A percentile compares a stretch with the other conserved stretches of the same genome.
phyloP scores from a whole-genome alignment of 2,329 filamentous ascomycete species.

The Furcasterigmium sp. region DNA sequence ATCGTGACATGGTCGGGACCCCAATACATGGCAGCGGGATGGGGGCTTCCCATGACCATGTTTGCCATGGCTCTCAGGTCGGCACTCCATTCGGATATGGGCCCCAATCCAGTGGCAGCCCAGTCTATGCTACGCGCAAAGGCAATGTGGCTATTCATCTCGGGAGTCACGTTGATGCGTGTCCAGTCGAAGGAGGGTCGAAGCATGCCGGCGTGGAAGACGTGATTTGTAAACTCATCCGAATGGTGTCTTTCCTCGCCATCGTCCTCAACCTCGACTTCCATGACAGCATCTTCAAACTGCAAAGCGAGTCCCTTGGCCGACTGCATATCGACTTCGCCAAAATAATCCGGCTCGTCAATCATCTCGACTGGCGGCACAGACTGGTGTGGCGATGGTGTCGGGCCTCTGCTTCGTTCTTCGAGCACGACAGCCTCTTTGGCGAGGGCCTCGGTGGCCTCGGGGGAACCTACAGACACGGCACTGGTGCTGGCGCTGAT shows the following conservation, averaged over 20 bases:
- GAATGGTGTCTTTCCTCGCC: conserved; percentile 23
- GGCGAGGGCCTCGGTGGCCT: conserved; percentile 31
- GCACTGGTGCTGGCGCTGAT: conserved; percentile 50
- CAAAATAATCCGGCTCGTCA: conserved; percentile 38
- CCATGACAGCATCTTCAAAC: conserved; percentile 11
- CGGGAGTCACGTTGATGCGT: conserved; percentile 56
- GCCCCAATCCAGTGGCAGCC: conserved; percentile 66
- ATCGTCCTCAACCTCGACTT: conserved; percentile 20
- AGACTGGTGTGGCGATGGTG: conserved; percentile 23
- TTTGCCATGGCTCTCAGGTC: conserved; percentile 76
- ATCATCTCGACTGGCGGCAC: conserved; percentile 26
- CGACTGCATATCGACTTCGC: conserved; percentile 18
- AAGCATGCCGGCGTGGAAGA: conserved; percentile 27
- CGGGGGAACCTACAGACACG: conserved; percentile 25
- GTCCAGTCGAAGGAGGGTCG: conserved; percentile 76
- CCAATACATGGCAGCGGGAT: conserved; percentile 77
- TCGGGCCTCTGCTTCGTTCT: conserved; percentile 26
- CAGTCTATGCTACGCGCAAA: conserved; percentile 71
- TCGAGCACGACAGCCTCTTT: conserved; percentile 27
- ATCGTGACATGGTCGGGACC: conserved; percentile 62
- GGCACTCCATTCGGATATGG: conserved; percentile 67
- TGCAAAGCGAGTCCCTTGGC: conserved; percentile 3
- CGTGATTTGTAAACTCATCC: conserved; percentile 36
- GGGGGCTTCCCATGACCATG: conserved; percentile 72
- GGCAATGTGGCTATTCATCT: conserved; percentile 64